phyloP scores from a whole-genome alignment of 2,329 filamentous ascomycete genomes.

The Lachnellula occidentalis region DNA sequence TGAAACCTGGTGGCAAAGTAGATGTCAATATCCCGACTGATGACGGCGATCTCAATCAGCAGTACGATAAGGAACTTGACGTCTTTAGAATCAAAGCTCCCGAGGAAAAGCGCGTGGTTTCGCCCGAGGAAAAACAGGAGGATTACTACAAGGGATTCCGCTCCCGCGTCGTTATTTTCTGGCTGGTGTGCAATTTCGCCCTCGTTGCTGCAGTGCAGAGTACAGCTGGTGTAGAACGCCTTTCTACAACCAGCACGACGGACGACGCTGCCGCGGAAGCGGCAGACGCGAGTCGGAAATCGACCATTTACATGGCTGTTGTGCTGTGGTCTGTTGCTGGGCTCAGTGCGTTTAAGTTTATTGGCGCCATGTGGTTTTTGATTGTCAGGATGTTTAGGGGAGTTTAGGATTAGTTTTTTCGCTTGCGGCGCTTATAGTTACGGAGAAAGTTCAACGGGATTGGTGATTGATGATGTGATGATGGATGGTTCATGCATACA shows the following conservation, averaged over 20 bases:
- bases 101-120: slow-evolving; percentile 59
- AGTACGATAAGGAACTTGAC: slow-evolving; percentile 81
- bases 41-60: slow-evolving; percentile 88
- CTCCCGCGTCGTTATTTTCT: slow-evolving; percentile 83
- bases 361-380: slow-evolving; percentile 51
- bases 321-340: slow-evolving; percentile 34
- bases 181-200: slow-evolving; percentile 95
- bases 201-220: slow-evolving; percentile 82
- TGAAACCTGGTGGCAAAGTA: slow-evolving; percentile 92
- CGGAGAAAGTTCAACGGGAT: too few species aligned
- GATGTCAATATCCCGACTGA: slow-evolving; percentile 82
- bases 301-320: slow-evolving; percentile 31
- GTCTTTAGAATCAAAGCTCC: slow-evolving; percentile 71
- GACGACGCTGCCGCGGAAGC: slow-evolving; percentile 49
- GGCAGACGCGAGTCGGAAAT: slow-evolving; percentile 15
- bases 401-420: slow-evolving; percentile 48
- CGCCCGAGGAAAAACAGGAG: slow-evolving; percentile 73
- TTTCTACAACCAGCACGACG: slow-evolving; percentile 57
- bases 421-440: too few species aligned
- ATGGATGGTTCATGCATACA: too few species aligned
- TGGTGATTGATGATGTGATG: too few species aligned
- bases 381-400: slow-evolving; percentile 79
- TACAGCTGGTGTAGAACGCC: slow-evolving; percentile 74
- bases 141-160: slow-evolving; percentile 98
- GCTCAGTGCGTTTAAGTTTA: slow-evolving; percentile 31